Evolutionary conservation across 768 basidiomycete genomes (phyloP), one percentile per base, ranked within the genome.

Genomic region (Hygrocybe punicea): DNA sequence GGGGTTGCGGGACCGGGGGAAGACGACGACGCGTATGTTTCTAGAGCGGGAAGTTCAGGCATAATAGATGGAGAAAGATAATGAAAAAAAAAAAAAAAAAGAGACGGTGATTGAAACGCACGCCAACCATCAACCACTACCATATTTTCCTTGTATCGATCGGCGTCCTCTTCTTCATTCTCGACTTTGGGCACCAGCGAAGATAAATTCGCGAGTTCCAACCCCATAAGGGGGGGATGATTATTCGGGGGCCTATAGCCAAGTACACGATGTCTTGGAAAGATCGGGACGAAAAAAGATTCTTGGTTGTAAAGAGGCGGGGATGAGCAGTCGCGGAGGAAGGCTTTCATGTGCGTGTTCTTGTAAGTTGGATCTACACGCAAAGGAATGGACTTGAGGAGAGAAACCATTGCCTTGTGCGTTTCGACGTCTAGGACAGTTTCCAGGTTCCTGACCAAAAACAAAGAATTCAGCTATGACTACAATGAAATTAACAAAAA

Each of bases 61-160:
- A n/a, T n/a, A n/a, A n/a, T n/a, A n/a, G n/a, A n/a, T n/a, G n/a
- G n/a, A n/a, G n/a, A n/a, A n/a, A n/a, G n/a, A n/a, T n/a, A n/a
- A n/a, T n/a, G n/a, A n/a, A n/a, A n/a, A n/a, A n/a, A n/a, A n/a
- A n/a, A n/a, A n/a, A n/a, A n/a, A n/a, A n/a, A n/a, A n/a, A n/a
- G n/a, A n/a, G n/a, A n/a, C n/a, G n/a, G 21, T 51, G 16, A 46
- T 16, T 14, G 58, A 51, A 35, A 58, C 47, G 49, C 63, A 88
- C 88, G 67, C 85, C 86, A 86, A 25, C 86, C 87, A 67, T 82
- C 77, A 1, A 87, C 79, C 34, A 87, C 63, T 8, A 77, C 70
- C 75, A 89, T 79, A 65, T 82, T 81, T 50, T 77, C 75, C 34
- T 63, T 65, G n/a, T 76, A 70, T 6, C 82, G 58, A 48, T 82